A percentile compares a stretch with the other conserved stretches of the same genome.
These are phyloP conservation scores for Serpula lacrymans DNA, from an alignment of 768 basidiomycete genomes.

Conservation along the genomic window DNA sequence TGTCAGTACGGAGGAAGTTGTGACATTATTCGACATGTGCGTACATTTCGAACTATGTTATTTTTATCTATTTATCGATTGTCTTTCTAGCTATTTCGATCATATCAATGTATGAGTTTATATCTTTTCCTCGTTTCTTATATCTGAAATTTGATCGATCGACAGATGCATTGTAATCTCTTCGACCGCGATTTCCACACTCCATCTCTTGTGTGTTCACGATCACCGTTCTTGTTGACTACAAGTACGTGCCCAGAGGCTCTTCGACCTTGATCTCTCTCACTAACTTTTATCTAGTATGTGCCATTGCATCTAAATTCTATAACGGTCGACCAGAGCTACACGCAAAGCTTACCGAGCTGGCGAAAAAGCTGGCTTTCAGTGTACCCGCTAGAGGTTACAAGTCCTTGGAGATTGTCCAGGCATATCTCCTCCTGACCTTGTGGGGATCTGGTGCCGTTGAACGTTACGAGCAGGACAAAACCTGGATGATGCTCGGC, in stretches of 20 bases:
- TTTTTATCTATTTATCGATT: slow-evolving; percentile 5
- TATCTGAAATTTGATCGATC: slow-evolving; percentile 12
- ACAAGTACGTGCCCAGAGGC: slow-evolving; percentile 56
- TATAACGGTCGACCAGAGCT: slow-evolving; percentile 81
- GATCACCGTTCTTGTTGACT: slow-evolving; percentile 93
- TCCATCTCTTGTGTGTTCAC: slow-evolving; percentile 87
- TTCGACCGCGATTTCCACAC: slow-evolving; percentile 91
- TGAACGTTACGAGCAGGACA: slow-evolving; percentile 94
- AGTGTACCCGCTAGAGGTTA: slow-evolving; percentile 81
- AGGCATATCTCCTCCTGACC: slow-evolving; percentile 87
- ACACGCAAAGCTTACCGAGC: slow-evolving; percentile 71
- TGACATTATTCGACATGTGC: slow-evolving; percentile 87
- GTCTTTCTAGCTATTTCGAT: slow-evolving; percentile 60
- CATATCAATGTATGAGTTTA: slow-evolving; percentile 60
- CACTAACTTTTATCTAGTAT: slow-evolving; percentile 52
- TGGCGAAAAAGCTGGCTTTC: slow-evolving; percentile 87
- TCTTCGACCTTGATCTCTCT: neutral
- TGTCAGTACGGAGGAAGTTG: slow-evolving; percentile 83
- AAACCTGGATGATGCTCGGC: slow-evolving; percentile 87
- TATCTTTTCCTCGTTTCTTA: slow-evolving; percentile 5
- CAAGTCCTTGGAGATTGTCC: slow-evolving; percentile 93
- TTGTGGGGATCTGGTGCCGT: slow-evolving; percentile 94
- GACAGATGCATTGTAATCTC: slow-evolving; percentile 73
- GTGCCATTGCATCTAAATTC: slow-evolving; percentile 91
- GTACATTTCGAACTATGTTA: slow-evolving; percentile 26